Conservation (phyloP, 495 filamentous ascomycete species). For the Pseudomonodictys pantanalensis region DNA sequence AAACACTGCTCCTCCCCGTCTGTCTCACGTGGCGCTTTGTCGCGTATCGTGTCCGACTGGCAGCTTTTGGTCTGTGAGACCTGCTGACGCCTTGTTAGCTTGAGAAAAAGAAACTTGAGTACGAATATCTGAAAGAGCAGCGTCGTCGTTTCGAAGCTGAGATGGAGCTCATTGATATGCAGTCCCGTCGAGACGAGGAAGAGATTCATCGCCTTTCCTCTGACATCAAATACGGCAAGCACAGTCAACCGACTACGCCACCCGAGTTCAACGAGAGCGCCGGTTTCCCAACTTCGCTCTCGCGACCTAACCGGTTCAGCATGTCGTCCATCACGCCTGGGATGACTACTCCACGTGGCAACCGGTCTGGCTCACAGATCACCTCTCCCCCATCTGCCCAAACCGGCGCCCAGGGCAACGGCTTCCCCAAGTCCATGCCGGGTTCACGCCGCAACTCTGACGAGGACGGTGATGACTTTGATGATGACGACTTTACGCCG, state of each 20-base stretch:
- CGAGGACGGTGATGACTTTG: slow-evolving; percentile 64
- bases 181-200: slow-evolving; percentile 72
- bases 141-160: slow-evolving; percentile 81
- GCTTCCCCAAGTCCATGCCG: slow-evolving; percentile 80
- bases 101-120: slow-evolving; percentile 86
- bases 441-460: slow-evolving; percentile 80
- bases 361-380: slow-evolving; percentile 68
- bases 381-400: slow-evolving; percentile 55
- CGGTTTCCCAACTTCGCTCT: slow-evolving; percentile 67
- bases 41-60: slow-evolving; percentile 5
- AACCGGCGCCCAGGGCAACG: slow-evolving; percentile 46
- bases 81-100: slow-evolving; percentile 55
- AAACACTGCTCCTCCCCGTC: neutral
- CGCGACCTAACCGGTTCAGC: slow-evolving; percentile 78
- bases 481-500: slow-evolving; percentile 48
- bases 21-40: neutral
- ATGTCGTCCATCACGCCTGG: slow-evolving; percentile 75
- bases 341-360: slow-evolving; percentile 60
- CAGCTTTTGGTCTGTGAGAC: slow-evolving; percentile 1
- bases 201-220: slow-evolving; percentile 80
- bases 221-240: slow-evolving; percentile 70
- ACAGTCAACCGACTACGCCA: slow-evolving; percentile 95
- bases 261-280: slow-evolving; percentile 81
- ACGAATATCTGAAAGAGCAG: slow-evolving; percentile 80
- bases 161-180: slow-evolving; percentile 79